Conservation (phyloP, 2,329 filamentous ascomycete genomes). For the Neophaeococcomyces aloes region DNA sequence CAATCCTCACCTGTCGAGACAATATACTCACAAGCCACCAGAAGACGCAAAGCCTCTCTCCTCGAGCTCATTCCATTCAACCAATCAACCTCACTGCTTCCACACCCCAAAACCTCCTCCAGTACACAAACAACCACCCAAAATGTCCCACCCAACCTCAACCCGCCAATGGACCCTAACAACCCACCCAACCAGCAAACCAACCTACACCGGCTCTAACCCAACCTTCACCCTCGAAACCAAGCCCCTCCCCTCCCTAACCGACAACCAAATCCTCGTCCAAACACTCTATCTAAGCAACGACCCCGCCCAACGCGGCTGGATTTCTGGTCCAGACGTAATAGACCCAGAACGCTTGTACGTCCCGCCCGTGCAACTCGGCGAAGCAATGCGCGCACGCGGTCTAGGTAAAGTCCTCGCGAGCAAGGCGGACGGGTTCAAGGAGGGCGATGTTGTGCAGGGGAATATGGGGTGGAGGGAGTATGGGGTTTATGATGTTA, state of each 20-base stretch:
- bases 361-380: slow-evolving; percentile 33
- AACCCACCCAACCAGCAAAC: slow-evolving; percentile 11
- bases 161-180: slow-evolving; percentile 15
- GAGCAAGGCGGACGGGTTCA: slow-evolving; percentile 24
- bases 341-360: slow-evolving; percentile 33
- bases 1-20: too few species aligned
- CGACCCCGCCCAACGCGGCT: slow-evolving; percentile 43
- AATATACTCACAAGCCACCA: too few species aligned
- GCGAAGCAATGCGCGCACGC: slow-evolving; percentile 30
- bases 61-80: too few species aligned
- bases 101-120: too few species aligned
- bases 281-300: slow-evolving; percentile 41
- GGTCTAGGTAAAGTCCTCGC: slow-evolving; percentile 31
- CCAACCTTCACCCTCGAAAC: slow-evolving; percentile 16
- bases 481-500: slow-evolving; percentile 30
- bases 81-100: too few species aligned
- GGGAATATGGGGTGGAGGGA: slow-evolving; percentile 32
- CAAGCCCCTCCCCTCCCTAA: slow-evolving; percentile 18
- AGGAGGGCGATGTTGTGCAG: slow-evolving; percentile 29
- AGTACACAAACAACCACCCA: too few species aligned
- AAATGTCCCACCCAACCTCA: slow-evolving; percentile 10
- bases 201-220: slow-evolving; percentile 12
- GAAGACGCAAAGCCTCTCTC: too few species aligned
- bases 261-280: slow-evolving; percentile 35
- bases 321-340: slow-evolving; percentile 31